These are phyloP conservation scores for Phytophthora colocasiae DNA, from an alignment of 352 stramenopile species.

Conservation along the genomic window DNA sequence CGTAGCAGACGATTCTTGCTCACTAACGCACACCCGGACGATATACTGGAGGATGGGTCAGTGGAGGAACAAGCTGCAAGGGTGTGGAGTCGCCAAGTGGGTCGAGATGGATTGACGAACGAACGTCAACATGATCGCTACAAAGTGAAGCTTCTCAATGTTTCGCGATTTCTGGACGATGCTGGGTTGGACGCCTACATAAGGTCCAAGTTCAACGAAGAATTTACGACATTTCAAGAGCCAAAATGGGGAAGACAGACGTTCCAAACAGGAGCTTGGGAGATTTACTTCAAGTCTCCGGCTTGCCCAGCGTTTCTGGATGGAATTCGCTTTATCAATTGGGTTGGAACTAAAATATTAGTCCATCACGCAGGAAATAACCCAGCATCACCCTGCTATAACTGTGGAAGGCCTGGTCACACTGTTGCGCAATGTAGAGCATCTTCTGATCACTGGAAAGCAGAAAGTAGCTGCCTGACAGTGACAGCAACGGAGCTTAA, in stretches of 20 bases:
- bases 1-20: too few species aligned
- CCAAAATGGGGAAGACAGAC: neutral
- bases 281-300: conserved; percentile 6
- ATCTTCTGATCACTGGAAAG: neutral
- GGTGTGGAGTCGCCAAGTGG: conserved; percentile 2
- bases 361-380: neutral
- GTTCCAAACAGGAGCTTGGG: conserved; percentile 2
- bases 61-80: neutral
- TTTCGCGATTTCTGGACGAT: conserved; percentile 8
- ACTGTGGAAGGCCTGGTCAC: conserved; percentile 3
- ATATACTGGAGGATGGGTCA: neutral
- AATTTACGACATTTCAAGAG: conserved; percentile 7
- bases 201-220: neutral
- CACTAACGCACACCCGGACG: neutral
- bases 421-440: neutral
- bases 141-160: conserved; percentile 7
- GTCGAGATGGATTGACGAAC: neutral
- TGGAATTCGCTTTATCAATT: conserved; percentile 2
- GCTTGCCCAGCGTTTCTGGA: conserved; percentile 7
- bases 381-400: conserved; percentile 2
- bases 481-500: neutral
- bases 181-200: neutral
- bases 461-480: neutral
- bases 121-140: conserved; percentile 1
- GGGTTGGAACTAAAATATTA: conserved; percentile 3